Conservation (phyloP, 805 yeast genomes). For the Saccharomycopsis sp. region DNA sequence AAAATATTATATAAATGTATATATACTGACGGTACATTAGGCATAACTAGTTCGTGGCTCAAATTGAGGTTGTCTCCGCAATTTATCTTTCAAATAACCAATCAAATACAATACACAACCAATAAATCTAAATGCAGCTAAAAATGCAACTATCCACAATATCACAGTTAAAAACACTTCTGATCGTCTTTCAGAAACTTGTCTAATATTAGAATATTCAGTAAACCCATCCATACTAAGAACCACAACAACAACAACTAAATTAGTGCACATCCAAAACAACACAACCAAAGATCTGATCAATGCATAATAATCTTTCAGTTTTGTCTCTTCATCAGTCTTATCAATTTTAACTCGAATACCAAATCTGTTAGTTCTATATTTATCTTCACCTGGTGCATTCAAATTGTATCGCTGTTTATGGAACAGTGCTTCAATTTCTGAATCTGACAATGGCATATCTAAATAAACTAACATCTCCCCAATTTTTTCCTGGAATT, state of each 20-base stretch:
- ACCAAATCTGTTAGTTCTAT: slow-evolving; percentile 33
- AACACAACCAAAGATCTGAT: slow-evolving; percentile 85
- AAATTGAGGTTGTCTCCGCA: too few relatives aligned
- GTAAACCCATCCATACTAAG: slow-evolving; percentile 69
- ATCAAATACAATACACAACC: slow-evolving; percentile 63
- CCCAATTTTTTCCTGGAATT: too few relatives aligned
- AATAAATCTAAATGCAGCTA: slow-evolving; percentile 75
- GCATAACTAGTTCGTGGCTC: too few relatives aligned
- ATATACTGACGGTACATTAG: too few relatives aligned
- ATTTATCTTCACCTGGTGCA: slow-evolving; percentile 24
- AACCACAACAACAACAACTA: slow-evolving; percentile 74
- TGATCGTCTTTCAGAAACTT: slow-evolving; percentile 36
- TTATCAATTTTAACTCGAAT: slow-evolving; percentile 27
- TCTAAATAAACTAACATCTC: slow-evolving; percentile 41
- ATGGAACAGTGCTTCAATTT: slow-evolving; percentile 68
- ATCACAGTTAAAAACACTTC: slow-evolving; percentile 73
- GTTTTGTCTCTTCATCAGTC: slow-evolving; percentile 40
- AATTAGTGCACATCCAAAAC: slow-evolving; percentile 83
- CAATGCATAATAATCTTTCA: slow-evolving; percentile 81
- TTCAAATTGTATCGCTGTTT: slow-evolving; percentile 55
- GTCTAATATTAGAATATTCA: slow-evolving; percentile 18
- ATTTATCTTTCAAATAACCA: background rate
- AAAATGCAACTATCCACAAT: slow-evolving; percentile 87
- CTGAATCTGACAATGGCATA: slow-evolving; percentile 68
- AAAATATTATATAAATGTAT: too few relatives aligned